Base-by-base conservation (phyloP, 2,329 filamentous ascomycete species). In the Atkinsonella texensis region DNA sequence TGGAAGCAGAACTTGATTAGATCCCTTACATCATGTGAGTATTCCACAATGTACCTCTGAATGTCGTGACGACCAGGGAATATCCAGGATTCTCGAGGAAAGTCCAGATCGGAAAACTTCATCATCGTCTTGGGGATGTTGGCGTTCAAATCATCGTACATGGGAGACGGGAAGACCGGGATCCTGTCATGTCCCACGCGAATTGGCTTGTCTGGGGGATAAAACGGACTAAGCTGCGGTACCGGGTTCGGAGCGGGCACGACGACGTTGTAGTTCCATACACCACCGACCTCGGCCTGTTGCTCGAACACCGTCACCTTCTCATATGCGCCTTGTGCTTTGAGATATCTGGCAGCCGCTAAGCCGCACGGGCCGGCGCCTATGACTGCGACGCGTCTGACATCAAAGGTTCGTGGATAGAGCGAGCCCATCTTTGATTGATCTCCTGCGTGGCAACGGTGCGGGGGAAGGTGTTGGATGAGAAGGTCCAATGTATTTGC, bases 61-160 rank as follows among this genome's bases (percentile, higher is more conserved):
- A 96, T 87, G 28, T 76, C 74, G 54, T 81, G 68, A 55, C 90
- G 81, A 20, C 74, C 76, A 0, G 91, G 91, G 59, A 91, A 95
- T 1, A 95, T 73, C 62, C 84, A 81, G 7, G 77, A 74, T 12
- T 81, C 75, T 1, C 73, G 60, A 0, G 79, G 75, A 60, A 93
- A 93, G 0, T 76, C 64, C 7, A 79, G 70, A 57, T 91, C 85
- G 4, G 83, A 84, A 65, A 83, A 96, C 4, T 75, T 72, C 91
- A 97, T 97, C 49, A 96, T 65, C 0, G 75, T 73, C 53, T 85
- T 80, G 0, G 89, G 87, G 46, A 96, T 89, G 65, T 97, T 97
- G 20, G 90, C 89, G 61, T 95, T 84, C 15, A 96, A 72, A 23
- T 76, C 70, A 46, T 89, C 81, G 65, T 96, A 96, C 68, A 95